Evolutionary conservation across 176 grass and related monocot genomes (phyloP).

Genomic region (Eleusine indica): DNA sequence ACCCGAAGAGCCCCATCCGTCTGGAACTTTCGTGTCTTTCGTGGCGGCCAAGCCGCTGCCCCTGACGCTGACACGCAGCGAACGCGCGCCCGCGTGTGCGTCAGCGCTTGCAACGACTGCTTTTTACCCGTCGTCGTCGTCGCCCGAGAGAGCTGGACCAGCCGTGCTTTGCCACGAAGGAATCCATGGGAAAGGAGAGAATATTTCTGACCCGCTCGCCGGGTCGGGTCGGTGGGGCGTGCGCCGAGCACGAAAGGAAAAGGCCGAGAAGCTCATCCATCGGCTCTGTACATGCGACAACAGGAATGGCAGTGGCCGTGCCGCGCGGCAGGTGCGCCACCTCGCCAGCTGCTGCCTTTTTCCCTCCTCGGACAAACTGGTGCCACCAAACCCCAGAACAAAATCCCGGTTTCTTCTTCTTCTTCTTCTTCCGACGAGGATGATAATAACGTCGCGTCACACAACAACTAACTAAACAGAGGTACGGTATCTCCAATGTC

Average conservation of each 20-base stretch:
- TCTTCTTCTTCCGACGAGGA: too few species aligned
- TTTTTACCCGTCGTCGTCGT: not conserved
- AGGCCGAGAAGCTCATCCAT: not conserved
- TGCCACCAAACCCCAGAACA: conserved; percentile 14
- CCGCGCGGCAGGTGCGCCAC: not conserved
- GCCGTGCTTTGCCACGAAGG: conserved; percentile 8
- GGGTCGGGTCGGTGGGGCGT: not conserved
- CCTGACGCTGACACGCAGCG: not conserved
- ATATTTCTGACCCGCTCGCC: not conserved
- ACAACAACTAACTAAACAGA: not conserved
- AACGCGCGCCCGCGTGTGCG: not conserved
- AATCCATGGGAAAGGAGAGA: not conserved
- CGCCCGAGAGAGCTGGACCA: not conserved
- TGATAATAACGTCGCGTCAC: not conserved
- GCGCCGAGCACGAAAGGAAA: not conserved
- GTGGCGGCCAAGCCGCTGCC: conserved; percentile 34
- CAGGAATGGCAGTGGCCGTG: not conserved
- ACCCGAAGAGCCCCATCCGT: not conserved
- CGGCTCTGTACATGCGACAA: not conserved
- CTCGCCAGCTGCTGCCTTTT: not conserved
- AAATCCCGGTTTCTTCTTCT: not conserved
- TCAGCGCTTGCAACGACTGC: not conserved
- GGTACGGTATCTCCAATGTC: not conserved
- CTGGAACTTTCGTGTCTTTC: not conserved
- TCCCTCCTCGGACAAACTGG: not conserved